Evolutionary conservation across 2,329 filamentous ascomycete species (phyloP), one percentile per base, ranked within the genome.

Genomic region (Purpureocillium takamizusanense): DNA sequence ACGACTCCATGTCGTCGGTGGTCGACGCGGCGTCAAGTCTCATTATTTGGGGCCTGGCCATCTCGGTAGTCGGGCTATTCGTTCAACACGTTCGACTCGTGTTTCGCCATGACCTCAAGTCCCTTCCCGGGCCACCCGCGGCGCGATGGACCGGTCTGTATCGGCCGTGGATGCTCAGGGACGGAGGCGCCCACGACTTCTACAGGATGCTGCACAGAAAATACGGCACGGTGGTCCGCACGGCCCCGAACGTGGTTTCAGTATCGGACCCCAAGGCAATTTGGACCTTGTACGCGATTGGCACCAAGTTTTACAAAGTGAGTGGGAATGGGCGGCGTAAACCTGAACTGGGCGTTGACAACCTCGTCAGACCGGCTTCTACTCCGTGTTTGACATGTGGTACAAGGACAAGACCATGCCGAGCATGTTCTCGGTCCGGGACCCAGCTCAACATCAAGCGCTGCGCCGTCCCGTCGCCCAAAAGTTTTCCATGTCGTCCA

Each of bases 191-290:
- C 21, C 21, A 25, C 10, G 21, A 25, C 10, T 25, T 25, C 21
- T 25, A 25, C 21, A 25, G 21, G 10, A 12, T 23, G n/a, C 29
- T 43, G 2, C 42, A 44, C 23, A 14, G 34, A 11, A 33, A 31
- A n/a, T 44, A 50, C 12, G 48, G 48, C 1, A 11, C 33, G 6
- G 27, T 50, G 12, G 46, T 50, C 8, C 41, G 48, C 14, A 42
- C 37, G 2, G 48, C 39, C 8, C 48, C 48, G 3, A 46, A 47
- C 28, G 40, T 45, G 27, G 48, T 50, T 2, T 39, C 42, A 7
- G 35, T 50, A 4, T 43, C 42, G 1, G 37, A 49, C 29, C 37
- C 39, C 4, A 45, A 32, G 2, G 32, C 39, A 18, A 42, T 48
- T 30, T 32, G 36, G 3, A 27, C 33, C 3, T 35, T 44, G 10